These are phyloP conservation scores for Penicillium expansum DNA, from an alignment of 2,329 filamentous ascomycete genomes.

Conservation along the genomic window DNA sequence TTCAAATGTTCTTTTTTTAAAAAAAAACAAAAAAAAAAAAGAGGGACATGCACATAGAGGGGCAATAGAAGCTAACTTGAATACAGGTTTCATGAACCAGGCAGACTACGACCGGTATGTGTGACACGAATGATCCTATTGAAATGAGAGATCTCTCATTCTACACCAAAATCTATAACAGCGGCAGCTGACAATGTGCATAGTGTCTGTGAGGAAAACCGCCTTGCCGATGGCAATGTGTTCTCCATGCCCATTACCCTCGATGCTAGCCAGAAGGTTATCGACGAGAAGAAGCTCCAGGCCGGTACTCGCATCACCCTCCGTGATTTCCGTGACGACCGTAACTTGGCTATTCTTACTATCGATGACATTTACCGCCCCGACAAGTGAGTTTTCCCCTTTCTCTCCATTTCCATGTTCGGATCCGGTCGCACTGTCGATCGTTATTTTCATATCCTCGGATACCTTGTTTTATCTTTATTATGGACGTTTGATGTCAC, in stretches of 20 bases:
- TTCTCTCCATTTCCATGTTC: not conserved
- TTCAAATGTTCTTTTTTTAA: not conserved
- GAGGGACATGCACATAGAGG: constrained; percentile 8
- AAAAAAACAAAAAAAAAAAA: too few species aligned
- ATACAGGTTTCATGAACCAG: constrained; percentile 88
- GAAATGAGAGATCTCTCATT: constrained; percentile 3
- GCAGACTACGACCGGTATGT: constrained; percentile 90
- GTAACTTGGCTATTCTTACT: constrained; percentile 91
- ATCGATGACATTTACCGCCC: constrained; percentile 94
- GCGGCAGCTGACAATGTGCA: constrained; percentile 12
- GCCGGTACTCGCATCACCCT: constrained; percentile 79
- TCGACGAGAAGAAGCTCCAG: constrained; percentile 74
- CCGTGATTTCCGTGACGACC: constrained; percentile 93
- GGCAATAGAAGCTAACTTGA: constrained; percentile 23
- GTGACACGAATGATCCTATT: constrained; percentile 1
- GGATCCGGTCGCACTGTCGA: constrained; percentile 1
- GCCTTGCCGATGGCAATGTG: constrained; percentile 81
- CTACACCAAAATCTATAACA: not conserved
- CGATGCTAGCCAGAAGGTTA: constrained; percentile 72
- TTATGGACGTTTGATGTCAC: not conserved
- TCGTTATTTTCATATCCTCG: not conserved
- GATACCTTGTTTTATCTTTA: not conserved
- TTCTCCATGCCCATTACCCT: constrained; percentile 98
- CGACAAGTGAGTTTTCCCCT: constrained; percentile 69
- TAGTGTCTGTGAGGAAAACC: constrained; percentile 84